A percentile compares a stretch with the other conserved stretches of the same genome.
Evolutionary conservation across 106 monocot genomes (phyloP).

Genomic region (Hemerocallis citrina): DNA sequence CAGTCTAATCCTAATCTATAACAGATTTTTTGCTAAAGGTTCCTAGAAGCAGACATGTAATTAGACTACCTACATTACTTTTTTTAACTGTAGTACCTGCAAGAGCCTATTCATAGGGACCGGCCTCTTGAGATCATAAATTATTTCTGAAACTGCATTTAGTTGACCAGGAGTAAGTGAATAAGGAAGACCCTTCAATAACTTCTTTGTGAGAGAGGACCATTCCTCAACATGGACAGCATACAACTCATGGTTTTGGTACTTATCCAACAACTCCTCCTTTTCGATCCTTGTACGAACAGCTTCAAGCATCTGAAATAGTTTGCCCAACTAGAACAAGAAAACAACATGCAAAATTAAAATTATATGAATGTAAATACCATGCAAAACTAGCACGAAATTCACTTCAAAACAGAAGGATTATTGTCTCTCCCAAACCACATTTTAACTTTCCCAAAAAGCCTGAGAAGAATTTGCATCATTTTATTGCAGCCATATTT

Average conservation of each 20-base stretch:
- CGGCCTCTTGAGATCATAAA: slow-evolving; percentile 85
- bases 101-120: slow-evolving; percentile 97
- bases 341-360: neutral
- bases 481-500: too few relatives aligned
- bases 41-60: too few relatives aligned
- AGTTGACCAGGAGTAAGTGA: slow-evolving; percentile 83
- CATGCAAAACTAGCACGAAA: too few relatives aligned
- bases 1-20: too few relatives aligned
- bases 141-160: slow-evolving; percentile 92
- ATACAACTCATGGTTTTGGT: slow-evolving; percentile 45
- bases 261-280: slow-evolving; percentile 64
- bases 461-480: too few relatives aligned
- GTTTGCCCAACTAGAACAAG: slow-evolving; percentile 62
- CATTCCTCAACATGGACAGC: slow-evolving; percentile 48
- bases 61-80: too few relatives aligned
- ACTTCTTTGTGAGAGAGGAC: slow-evolving; percentile 56
- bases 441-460: too few relatives aligned
- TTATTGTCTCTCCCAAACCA: too few relatives aligned
- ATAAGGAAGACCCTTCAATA: slow-evolving; percentile 75
- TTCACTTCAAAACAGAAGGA: too few relatives aligned
- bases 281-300: slow-evolving; percentile 72
- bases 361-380: neutral
- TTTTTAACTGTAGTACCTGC: too few relatives aligned
- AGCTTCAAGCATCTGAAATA: slow-evolving; percentile 92
- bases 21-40: too few relatives aligned